phyloP scores from a whole-genome alignment of 2,329 filamentous ascomycete genomes.

The Phaeophleospora eucalypticola region DNA sequence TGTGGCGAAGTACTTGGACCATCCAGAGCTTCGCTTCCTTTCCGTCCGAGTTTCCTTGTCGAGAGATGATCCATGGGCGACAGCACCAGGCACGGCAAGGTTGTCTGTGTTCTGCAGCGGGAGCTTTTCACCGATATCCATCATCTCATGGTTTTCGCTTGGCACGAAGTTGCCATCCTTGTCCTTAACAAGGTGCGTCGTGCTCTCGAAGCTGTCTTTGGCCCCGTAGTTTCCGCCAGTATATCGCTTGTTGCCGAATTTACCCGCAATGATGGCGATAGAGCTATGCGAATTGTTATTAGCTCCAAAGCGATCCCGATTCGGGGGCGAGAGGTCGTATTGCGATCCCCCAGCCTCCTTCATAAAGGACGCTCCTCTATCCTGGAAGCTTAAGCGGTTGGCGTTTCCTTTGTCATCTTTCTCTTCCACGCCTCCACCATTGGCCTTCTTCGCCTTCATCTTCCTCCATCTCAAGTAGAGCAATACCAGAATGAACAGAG shows the following conservation, averaged over 20 bases:
- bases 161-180: slow-evolving; percentile 43
- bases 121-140: slow-evolving; percentile 40
- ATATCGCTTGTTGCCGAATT: slow-evolving; percentile 41
- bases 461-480: slow-evolving; percentile 61
- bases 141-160: slow-evolving; percentile 41
- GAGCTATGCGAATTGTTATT: slow-evolving; percentile 33
- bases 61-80: slow-evolving; percentile 21
- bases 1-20: slow-evolving; percentile 36
- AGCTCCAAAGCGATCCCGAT: slow-evolving; percentile 8
- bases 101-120: slow-evolving; percentile 19
- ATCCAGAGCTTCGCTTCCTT: slow-evolving; percentile 57
- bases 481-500: slow-evolving; percentile 68
- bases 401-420: slow-evolving; percentile 24
- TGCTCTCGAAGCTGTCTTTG: slow-evolving; percentile 57
- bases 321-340: slow-evolving; percentile 25
- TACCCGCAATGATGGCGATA: slow-evolving; percentile 52
- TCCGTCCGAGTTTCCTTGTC: slow-evolving; percentile 30
- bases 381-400: slow-evolving; percentile 46
- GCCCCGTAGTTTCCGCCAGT: slow-evolving; percentile 25
- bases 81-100: slow-evolving; percentile 18
- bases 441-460: slow-evolving; percentile 53
- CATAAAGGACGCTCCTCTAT: slow-evolving; percentile 51
- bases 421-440: slow-evolving; percentile 39
- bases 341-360: slow-evolving; percentile 46
- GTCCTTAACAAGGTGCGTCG: slow-evolving; percentile 58